Evolutionary conservation across 2,329 filamentous ascomycete species (phyloP).

Genomic region (Sclerotinia sclerotiorum): DNA sequence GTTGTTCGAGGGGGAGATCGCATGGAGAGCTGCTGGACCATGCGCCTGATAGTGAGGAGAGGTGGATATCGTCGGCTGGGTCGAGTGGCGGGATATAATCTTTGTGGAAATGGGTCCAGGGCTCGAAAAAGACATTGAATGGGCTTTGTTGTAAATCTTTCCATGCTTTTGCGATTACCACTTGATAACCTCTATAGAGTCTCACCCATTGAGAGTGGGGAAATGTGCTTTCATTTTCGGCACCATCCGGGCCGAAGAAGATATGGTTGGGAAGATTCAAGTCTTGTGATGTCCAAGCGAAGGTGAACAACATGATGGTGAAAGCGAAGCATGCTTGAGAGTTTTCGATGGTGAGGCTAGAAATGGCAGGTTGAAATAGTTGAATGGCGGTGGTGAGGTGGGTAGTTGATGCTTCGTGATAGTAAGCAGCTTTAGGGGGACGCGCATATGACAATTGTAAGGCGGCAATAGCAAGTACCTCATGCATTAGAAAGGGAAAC

Average conservation of each 20-base stretch:
- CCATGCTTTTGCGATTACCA: conserved; percentile 32
- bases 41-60: conserved; percentile 28
- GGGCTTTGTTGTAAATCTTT: conserved; percentile 32
- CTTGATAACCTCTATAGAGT: conserved; percentile 39
- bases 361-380: conserved; percentile 44
- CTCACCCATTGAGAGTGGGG: conserved; percentile 39
- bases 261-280: conserved; percentile 31
- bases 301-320: conserved; percentile 40
- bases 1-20: conserved; percentile 1
- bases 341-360: conserved; percentile 45
- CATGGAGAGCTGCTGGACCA: conserved; percentile 25
- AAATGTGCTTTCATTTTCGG: conserved; percentile 16
- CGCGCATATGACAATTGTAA: conserved; percentile 41
- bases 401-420: conserved; percentile 38
- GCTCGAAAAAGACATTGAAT: conserved; percentile 31
- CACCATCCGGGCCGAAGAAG: conserved; percentile 41
- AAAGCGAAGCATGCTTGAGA: conserved; percentile 41
- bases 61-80: conserved; percentile 26
- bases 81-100: conserved; percentile 26
- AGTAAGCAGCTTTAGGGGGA: conserved; percentile 30
- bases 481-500: conserved; percentile 43
- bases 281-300: conserved; percentile 39
- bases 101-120: conserved; percentile 30
- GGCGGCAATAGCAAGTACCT: conserved; percentile 42
- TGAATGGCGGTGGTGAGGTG: conserved; percentile 39